phyloP scores from a whole-genome alignment of 768 basidiomycete genomes.

The Suillus weaverae region DNA sequence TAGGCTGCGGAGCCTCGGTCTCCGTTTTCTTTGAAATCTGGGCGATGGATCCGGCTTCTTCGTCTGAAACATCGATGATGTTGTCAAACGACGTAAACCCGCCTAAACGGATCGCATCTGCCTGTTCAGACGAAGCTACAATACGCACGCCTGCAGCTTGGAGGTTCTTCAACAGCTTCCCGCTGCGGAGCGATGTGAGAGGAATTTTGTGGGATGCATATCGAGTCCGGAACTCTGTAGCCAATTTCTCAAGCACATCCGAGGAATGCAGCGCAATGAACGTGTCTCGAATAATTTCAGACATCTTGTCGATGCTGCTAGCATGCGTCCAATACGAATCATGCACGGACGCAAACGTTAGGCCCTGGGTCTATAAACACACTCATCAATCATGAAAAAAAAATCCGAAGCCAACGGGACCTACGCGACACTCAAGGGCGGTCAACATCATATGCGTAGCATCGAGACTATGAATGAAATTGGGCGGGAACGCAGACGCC shows the following conservation, averaged over 20 bases:
- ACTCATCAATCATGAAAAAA: constrained; percentile 10
- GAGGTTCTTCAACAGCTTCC: constrained; percentile 41
- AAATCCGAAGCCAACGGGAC: constrained; percentile 22
- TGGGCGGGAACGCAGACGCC: constrained; percentile 96
- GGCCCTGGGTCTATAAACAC: constrained; percentile 52
- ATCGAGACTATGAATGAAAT: constrained; percentile 96
- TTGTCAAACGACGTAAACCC: constrained; percentile 27
- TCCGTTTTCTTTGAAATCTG: constrained; percentile 4
- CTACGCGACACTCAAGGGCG: constrained; percentile 82
- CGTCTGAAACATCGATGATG: constrained; percentile 42
- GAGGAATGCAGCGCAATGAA: constrained; percentile 92
- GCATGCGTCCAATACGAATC: constrained; percentile 99
- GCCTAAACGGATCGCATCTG: constrained; percentile 22
- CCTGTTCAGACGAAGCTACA: constrained; percentile 41
- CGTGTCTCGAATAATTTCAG: constrained; percentile 83
- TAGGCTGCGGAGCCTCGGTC: constrained; percentile 19
- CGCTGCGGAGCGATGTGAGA: constrained; percentile 44
- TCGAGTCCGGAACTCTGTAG: constrained; percentile 76
- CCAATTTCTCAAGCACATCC: constrained; percentile 73
- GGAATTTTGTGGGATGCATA: constrained; percentile 76
- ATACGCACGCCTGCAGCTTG: constrained; percentile 46
- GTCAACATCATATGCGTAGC: constrained; percentile 99
- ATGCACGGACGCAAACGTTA: constrained; percentile 95
- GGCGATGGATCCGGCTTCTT: constrained; percentile 33
- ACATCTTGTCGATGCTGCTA: constrained; percentile 83